A percentile compares a stretch with the other conserved stretches of the same genome.
Evolutionary conservation across 2,329 filamentous ascomycete species (phyloP).

Genomic region (Didymella exigua): DNA sequence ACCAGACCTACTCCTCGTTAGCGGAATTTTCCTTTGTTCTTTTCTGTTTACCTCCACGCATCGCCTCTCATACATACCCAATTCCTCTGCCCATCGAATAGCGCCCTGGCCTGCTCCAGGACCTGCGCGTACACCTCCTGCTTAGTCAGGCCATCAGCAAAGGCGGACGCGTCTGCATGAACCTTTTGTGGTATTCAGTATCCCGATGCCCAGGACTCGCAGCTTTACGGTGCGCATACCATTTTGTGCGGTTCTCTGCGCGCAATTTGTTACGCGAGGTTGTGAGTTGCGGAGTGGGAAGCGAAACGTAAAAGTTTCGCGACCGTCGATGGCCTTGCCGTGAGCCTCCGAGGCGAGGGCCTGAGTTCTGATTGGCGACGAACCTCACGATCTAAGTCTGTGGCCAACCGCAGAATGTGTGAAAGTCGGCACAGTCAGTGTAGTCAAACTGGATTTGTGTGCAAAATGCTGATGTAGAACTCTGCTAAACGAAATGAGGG

Average conservation of each 20-base stretch:
- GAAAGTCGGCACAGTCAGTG: neutral
- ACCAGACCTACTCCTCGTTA: constrained; percentile 13
- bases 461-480: neutral
- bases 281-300: constrained; percentile 2
- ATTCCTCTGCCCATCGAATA: constrained; percentile 76
- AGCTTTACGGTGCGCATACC: constrained; percentile 20
- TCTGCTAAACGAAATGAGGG: constrained; percentile 9
- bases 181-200: constrained; percentile 53
- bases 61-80: constrained; percentile 62
- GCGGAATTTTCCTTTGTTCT: neutral
- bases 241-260: constrained; percentile 11
- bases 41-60: neutral
- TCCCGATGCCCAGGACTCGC: constrained; percentile 17
- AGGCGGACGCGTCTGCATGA: constrained; percentile 80
- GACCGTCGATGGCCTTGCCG: constrained; percentile 7
- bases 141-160: constrained; percentile 69
- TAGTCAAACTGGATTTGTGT: neutral
- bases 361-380: constrained; percentile 6
- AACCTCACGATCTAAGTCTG: neutral
- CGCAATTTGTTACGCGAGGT: constrained; percentile 5
- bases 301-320: constrained; percentile 12
- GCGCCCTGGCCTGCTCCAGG: constrained; percentile 69
- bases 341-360: constrained; percentile 4
- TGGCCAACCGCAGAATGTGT: neutral
- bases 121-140: constrained; percentile 76